These are phyloP conservation scores for Verticillium klebahnii DNA, from an alignment of 2,329 filamentous ascomycete species.

Conservation along the genomic window DNA sequence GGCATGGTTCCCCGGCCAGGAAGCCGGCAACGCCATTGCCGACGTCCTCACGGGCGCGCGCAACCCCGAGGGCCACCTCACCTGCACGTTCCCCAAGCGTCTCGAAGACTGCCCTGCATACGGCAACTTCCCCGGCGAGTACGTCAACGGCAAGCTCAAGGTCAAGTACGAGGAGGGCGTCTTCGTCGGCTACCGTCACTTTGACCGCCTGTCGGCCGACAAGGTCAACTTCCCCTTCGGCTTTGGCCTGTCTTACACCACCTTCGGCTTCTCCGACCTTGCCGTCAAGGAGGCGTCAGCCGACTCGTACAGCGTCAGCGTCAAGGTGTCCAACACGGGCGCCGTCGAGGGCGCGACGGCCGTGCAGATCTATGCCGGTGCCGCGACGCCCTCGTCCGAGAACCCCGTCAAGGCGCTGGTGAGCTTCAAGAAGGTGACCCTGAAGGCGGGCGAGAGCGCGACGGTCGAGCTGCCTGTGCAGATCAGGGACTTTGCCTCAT, in stretches of 20 bases:
- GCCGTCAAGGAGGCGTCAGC: constrained; percentile 28
- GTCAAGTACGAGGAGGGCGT: constrained; percentile 64
- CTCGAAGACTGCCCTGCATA: constrained; percentile 60
- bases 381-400: constrained; percentile 14
- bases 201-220: constrained; percentile 44
- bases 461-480: constrained; percentile 22
- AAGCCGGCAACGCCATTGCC: constrained; percentile 18
- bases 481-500: constrained; percentile 31
- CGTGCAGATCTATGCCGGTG: constrained; percentile 24
- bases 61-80: constrained; percentile 60
- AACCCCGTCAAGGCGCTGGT: constrained; percentile 36
- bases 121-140: constrained; percentile 52
- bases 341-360: constrained; percentile 19
- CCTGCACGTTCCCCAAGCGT: constrained; percentile 54
- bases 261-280: constrained; percentile 52
- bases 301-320: constrained; percentile 39
- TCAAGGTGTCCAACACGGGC: constrained; percentile 29
- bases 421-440: constrained; percentile 35
- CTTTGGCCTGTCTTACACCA: constrained; percentile 63
- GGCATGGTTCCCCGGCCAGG: constrained; percentile 22
- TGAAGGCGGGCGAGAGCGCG: constrained; percentile 28
- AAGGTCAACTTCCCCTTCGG: constrained; percentile 63
- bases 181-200: constrained; percentile 69
- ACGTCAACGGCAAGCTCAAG: constrained; percentile 35
- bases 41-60: constrained; percentile 39